Conservation (phyloP, 345 rosid genomes). For the Arabidopsis thaliana region DNA sequence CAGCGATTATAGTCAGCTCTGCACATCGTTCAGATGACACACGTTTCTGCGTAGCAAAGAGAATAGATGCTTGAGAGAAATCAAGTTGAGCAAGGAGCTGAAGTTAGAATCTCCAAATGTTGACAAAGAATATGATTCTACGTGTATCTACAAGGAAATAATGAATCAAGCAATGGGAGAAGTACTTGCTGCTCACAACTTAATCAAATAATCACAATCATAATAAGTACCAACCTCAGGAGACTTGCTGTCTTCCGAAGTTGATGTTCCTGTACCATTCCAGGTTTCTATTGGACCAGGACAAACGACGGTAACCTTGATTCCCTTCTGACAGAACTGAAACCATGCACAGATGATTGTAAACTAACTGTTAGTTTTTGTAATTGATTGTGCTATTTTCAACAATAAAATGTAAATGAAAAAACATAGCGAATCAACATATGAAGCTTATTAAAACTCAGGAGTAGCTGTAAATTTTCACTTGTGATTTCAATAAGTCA, state of each 20-base stretch:
- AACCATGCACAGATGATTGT: conserved; percentile 1
- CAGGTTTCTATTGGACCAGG: conserved; percentile 92
- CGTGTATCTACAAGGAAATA: neutral
- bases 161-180: no score
- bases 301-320: conserved; percentile 90
- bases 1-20: conserved; percentile 81
- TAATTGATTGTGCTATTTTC: no score
- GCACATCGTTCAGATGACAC: conserved; percentile 88
- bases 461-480: neutral
- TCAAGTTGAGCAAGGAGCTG: neutral
- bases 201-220: conserved; percentile 1
- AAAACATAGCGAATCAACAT: neutral
- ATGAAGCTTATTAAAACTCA: neutral
- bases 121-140: neutral
- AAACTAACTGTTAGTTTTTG: neutral
- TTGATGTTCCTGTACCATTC: conserved; percentile 60
- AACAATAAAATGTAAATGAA: no score
- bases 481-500: conserved; percentile 4
- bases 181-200: neutral
- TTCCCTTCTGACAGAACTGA: conserved; percentile 83
- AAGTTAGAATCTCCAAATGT: neutral
- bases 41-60: conserved; percentile 59
- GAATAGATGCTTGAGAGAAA: conserved; percentile 3
- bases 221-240: conserved; percentile 54
- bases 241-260: conserved; percentile 52